A percentile compares a stretch with the other conserved stretches of the same genome.
Evolutionary conservation across 1,284 basidiomycete genomes (phyloP).

Genomic region (Marasmius fiardii): DNA sequence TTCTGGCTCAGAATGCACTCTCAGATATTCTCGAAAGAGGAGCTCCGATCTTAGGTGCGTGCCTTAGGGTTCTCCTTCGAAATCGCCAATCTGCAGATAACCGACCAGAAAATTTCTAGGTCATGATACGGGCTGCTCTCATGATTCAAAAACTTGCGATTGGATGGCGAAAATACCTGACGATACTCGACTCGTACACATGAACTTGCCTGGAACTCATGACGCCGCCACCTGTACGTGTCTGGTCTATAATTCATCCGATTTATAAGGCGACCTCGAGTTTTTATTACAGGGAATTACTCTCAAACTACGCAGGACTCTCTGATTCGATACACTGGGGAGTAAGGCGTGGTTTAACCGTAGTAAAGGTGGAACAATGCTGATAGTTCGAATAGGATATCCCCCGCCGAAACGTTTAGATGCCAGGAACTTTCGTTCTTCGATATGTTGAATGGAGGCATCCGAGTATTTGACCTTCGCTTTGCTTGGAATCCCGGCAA

Average conservation of each 20-base stretch:
- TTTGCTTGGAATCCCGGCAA: slow-evolving; percentile 44
- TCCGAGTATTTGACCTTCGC: slow-evolving; percentile 43
- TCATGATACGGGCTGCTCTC: slow-evolving; percentile 25
- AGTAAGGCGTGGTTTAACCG: slow-evolving; percentile 23
- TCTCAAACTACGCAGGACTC: slow-evolving; percentile 34
- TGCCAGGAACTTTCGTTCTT: slow-evolving; percentile 43
- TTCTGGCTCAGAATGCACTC: slow-evolving; percentile 21
- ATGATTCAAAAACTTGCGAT: slow-evolving; percentile 29
- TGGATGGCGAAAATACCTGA: slow-evolving; percentile 43
- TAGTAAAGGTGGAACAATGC: not conserved
- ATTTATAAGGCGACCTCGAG: too few relatives aligned
- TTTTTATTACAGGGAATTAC: slow-evolving; percentile 40
- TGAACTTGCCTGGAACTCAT: slow-evolving; percentile 46
- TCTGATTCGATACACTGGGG: slow-evolving; percentile 38
- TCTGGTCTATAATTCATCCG: too few relatives aligned
- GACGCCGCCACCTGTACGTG: slow-evolving; percentile 40
- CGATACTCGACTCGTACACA: slow-evolving; percentile 35
- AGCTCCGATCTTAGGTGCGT: slow-evolving; percentile 34
- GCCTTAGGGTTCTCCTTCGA: not conserved
- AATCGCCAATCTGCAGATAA: not conserved
- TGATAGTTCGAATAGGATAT: slow-evolving; percentile 24
- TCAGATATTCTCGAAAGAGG: slow-evolving; percentile 30
- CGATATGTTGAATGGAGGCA: slow-evolving; percentile 40
- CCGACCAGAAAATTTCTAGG: slow-evolving; percentile 18
- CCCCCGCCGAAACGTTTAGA: slow-evolving; percentile 31